Evolutionary conservation across 768 basidiomycete genomes (phyloP), one percentile per base, ranked within the genome.

Genomic region (Mycena epipterygia): DNA sequence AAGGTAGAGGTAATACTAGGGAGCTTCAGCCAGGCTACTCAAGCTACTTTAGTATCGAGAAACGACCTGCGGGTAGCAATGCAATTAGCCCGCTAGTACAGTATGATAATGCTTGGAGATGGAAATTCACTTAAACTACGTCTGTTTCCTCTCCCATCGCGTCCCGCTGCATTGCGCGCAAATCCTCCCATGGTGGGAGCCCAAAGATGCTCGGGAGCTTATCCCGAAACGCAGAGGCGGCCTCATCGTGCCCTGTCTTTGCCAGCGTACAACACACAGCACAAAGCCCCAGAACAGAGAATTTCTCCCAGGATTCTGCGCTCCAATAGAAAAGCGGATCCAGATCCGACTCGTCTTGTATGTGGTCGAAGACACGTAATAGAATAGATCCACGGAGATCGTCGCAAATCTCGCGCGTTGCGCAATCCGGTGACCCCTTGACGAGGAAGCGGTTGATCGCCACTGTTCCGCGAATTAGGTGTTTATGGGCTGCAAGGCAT

Each of bases 131-230:
- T n/a, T n/a, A n/a, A n/a, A n/a, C n/a, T 12, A 56, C 39, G 13
- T 25, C 19, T 25, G 6, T 5, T 1, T 44, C 41, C 12, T 65
- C 39, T 1, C 29, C 64, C 64, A 65, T 55, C 21, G 64, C 41
- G 5, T 41, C 23, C 32, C n/a, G 39, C 53, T 56, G 33, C 64
- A 56, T 65, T 1, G 42, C 27, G 42, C 27, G 30, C 29, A 66
- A 13, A 13, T 57, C 64, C 13, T 57, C 25, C 64, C 64, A 57
- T 2, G 64, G 33, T n/a, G 42, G 64, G n/a, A 65, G 32, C 3
- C 53, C 53, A 23, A 57, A 65, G n/a, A 65, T 46, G 11, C 23
- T 23, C 2, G 53, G 64, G 25, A 65, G 64, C 29, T 17, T 16
- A 19, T 65, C 41, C 41, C 30, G 57, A 37, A 65, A 57, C 13